Base-by-base conservation (phyloP, 78 protist genomes). In the Dictyostelium citrinum region DNA sequence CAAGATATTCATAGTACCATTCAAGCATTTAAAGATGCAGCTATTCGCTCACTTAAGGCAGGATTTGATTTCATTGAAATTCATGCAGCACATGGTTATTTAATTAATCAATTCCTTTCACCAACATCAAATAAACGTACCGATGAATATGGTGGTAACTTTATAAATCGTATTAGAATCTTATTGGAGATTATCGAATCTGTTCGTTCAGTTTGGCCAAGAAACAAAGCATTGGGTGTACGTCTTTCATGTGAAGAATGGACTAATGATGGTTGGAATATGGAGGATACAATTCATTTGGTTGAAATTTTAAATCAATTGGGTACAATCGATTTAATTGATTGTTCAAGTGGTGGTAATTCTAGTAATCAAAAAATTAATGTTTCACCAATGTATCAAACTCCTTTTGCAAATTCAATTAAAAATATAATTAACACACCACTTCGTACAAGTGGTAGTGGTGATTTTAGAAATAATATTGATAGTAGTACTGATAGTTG, bases 51-150 rank as follows among this genome's bases (percentile, higher is more conserved):
- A 24, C 16, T 71, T n/a, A 67, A 90, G 20, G 95, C 95, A 1
- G 98, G 98, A 7, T 90, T 96, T 74, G 97, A 93, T 61, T 82
- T 58, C 6, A 70, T 96, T 11, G 95, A 96, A 45, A 60, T 97
- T 58, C 98, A 97, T 61, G 90, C 58, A 20, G 97, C 97, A 3
- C 97, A 97, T 78, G 98, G 98, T 24, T 97, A 96, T 51, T 85
- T 97, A 31, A 29, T 95, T 75, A 64, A 22, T 46, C 37, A 31
- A 75, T 97, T 96, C 82, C 41, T 97, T 17, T 93, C 71, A 33
- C 43, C 77, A 80, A 24, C 74, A 72, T 61, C 95, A 35, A 98
- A 98, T 88, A 31, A 71, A 12, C 86, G 99, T 76, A 96, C 96
- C 20, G 99, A 98, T 83, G 74, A 74, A 20, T 98, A 97, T 77